Percentiles rank a stretch among this genome's conserved stretches.
These are phyloP conservation scores for Digitaria exilis DNA, from an alignment of 202 grass and related monocot species.

Conservation along the genomic window DNA sequence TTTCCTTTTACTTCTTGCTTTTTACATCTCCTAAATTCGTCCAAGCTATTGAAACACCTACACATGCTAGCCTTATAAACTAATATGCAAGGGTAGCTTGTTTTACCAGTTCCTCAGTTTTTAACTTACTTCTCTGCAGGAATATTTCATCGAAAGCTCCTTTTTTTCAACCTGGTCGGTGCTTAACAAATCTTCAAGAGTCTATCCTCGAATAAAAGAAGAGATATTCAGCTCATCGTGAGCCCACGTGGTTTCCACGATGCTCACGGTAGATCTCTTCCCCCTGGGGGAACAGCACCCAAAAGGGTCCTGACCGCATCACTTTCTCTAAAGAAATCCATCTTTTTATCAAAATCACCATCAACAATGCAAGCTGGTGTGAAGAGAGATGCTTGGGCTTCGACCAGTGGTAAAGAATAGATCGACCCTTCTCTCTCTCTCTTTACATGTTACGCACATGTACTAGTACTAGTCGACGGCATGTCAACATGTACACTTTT, in stretches of 20 bases:
- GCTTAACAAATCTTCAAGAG: slow-evolving; percentile 46
- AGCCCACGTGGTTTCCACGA: slow-evolving; percentile 28
- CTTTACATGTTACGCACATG: background rate
- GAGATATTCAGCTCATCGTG: slow-evolving; percentile 32
- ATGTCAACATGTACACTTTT: slow-evolving; percentile 22
- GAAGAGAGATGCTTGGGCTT: slow-evolving; percentile 5
- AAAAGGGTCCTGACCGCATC: slow-evolving; percentile 24
- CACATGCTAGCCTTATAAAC: background rate
- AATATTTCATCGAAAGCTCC: background rate
- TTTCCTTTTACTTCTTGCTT: background rate
- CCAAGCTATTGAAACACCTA: background rate
- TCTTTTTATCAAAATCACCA: background rate
- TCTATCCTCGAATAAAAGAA: slow-evolving; percentile 26
- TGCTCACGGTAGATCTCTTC: slow-evolving; percentile 11
- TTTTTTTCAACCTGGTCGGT: slow-evolving; percentile 41
- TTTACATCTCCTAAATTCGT: background rate
- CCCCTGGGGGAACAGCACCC: slow-evolving; percentile 27
- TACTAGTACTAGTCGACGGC: background rate
- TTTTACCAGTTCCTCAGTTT: background rate
- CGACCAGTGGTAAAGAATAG: slow-evolving; percentile 19
- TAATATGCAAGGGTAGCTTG: background rate
- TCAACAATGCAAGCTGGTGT: background rate
- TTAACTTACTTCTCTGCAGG: slow-evolving; percentile 3
- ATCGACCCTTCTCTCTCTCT: background rate
- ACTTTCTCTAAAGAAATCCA: slow-evolving; percentile 28